Base-by-base conservation (phyloP, 2,329 filamentous ascomycete species). In the Huntiella decipiens region DNA sequence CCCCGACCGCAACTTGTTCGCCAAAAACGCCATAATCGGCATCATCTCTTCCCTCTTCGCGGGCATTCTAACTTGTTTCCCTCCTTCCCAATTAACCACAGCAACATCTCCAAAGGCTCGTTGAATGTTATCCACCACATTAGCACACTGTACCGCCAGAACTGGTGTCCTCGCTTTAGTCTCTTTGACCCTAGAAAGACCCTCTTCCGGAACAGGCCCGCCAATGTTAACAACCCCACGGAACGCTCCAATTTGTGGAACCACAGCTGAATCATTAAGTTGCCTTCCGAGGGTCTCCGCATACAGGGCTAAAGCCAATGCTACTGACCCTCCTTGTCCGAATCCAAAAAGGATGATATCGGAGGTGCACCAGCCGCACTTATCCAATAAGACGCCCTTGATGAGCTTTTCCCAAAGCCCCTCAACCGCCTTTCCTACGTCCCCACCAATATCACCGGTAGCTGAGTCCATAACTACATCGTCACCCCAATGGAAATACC, bases 1-100 rank as follows among this genome's bases (percentile, higher is more conserved):
- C 2, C 46, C 46, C 16, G 16, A 16, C 13, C 43, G 32, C 13
- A 91, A 60, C 55, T 79, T 70, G 43, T 79, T 70, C 0, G 79
- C 78, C 54, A 86, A 71, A 54, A 79, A 95, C 56, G 80, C 74
- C 85, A 95, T 95, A 50, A 95, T 71, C 0, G 87, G 86, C 55
- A 87, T 57, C 71, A 92, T 87, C 67, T 96, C 87, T 8, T 92
- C 85, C 45, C 80, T 69, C 57, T 70, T 79, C 39, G 68, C 66
- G n/a, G 86, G 85, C 87, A 95, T 94, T 1, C 71, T 71, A 59
- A 93, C 84, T 4, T 79, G 82, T 2, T 59, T 61, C 22, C 22
- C 22, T 56, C 78, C 74, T 55, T 69, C 72, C 75, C 82, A 91
- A 55, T 73, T 73, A 47, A 76, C 76, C 52, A 78, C 67, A 58